Evolutionary conservation across 257 asterid species (phyloP).

Genomic region (Henckelia pumila): DNA sequence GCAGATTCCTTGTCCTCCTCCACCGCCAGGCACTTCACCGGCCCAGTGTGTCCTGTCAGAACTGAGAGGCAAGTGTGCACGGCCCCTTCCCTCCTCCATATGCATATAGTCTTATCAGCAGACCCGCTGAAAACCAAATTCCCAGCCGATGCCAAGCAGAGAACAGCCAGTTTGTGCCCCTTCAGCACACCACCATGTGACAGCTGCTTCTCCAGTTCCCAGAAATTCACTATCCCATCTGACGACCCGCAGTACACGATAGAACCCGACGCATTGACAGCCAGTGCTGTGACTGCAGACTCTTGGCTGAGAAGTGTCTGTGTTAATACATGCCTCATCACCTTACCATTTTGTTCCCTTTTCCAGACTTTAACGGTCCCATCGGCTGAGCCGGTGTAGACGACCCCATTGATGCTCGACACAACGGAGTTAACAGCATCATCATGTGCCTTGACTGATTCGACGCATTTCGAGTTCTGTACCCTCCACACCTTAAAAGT

Average conservation of each 20-base stretch:
- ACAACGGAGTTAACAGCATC: slow-evolving; percentile 78
- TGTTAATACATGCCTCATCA: slow-evolving; percentile 36
- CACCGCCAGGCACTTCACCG: slow-evolving; percentile 71
- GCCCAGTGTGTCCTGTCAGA: slow-evolving; percentile 78
- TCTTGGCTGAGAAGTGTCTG: slow-evolving; percentile 61
- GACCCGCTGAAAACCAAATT: slow-evolving; percentile 66
- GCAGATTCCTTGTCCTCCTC: slow-evolving; percentile 49
- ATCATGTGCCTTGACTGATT: slow-evolving; percentile 81
- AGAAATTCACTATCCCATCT: slow-evolving; percentile 69
- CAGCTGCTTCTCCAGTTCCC: slow-evolving; percentile 56
- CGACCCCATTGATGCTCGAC: slow-evolving; percentile 50
- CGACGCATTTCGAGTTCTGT: slow-evolving; percentile 60
- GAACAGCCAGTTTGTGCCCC: slow-evolving; percentile 80
- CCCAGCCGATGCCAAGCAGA: slow-evolving; percentile 62
- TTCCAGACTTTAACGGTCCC: slow-evolving; percentile 76
- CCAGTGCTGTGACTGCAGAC: slow-evolving; percentile 69
- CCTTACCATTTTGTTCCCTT: slow-evolving; percentile 50
- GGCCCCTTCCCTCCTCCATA: slow-evolving; percentile 63
- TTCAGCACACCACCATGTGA: slow-evolving; percentile 66
- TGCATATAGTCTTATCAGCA: slow-evolving; percentile 72
- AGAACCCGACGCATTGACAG: slow-evolving; percentile 42
- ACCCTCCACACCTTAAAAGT: slow-evolving; percentile 76
- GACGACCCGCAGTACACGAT: slow-evolving; percentile 66
- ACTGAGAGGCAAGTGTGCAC: slow-evolving; percentile 64
- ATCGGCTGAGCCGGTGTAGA: slow-evolving; percentile 80